Conservation (phyloP, 345 rosid species). For the Iberis pinnata region DNA sequence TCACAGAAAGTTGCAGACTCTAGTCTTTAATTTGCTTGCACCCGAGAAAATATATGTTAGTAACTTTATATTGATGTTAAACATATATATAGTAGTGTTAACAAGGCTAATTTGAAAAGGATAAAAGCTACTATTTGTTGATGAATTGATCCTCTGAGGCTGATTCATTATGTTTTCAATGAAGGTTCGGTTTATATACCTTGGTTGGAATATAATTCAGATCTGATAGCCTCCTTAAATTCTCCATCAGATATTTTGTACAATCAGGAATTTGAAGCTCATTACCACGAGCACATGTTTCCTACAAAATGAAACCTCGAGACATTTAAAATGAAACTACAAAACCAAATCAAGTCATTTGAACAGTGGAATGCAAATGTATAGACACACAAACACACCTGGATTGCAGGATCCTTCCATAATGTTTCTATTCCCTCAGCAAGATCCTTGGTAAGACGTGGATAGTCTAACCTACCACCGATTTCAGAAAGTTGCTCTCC, state of each 20-base stretch:
- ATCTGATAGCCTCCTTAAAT: slow-evolving; percentile 70
- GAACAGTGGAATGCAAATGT: neutral
- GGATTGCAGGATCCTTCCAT: slow-evolving; percentile 93
- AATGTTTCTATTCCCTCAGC: slow-evolving; percentile 67
- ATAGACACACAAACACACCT: slow-evolving; percentile 37
- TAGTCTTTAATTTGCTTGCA: too few relatives aligned
- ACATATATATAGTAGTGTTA: neutral
- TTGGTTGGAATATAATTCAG: slow-evolving; percentile 79
- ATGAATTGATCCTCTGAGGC: neutral
- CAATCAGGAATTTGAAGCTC: slow-evolving; percentile 98
- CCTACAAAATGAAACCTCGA: slow-evolving; percentile 37
- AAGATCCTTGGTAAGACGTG: slow-evolving; percentile 65
- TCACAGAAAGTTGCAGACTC: too few relatives aligned
- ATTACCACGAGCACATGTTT: slow-evolving; percentile 71
- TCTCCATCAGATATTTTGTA: slow-evolving; percentile 85
- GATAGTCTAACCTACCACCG: slow-evolving; percentile 68
- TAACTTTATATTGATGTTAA: too few relatives aligned
- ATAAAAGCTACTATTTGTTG: neutral
- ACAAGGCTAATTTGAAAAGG: slow-evolving; percentile 2
- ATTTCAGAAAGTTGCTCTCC: slow-evolving; percentile 82
- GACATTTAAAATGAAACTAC: neutral
- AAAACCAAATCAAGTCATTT: neutral
- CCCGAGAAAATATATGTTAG: too few relatives aligned
- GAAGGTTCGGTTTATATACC: slow-evolving; percentile 39
- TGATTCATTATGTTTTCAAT: slow-evolving; percentile 1